phyloP scores from a whole-genome alignment of 352 stramenopile genomes.

The Pythium phragmitis region DNA sequence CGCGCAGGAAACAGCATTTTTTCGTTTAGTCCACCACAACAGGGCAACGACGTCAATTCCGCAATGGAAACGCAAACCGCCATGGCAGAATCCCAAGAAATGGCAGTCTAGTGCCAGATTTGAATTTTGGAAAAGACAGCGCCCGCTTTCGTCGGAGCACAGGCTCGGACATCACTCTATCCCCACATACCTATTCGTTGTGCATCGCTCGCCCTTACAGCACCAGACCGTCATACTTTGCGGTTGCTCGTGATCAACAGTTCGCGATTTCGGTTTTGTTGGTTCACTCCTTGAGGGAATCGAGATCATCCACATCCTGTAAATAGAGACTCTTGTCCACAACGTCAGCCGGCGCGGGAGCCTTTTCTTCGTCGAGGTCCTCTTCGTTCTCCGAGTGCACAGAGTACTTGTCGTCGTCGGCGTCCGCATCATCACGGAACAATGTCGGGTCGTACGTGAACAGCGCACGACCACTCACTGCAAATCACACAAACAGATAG shows the following conservation, averaged over 20 bases:
- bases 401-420: constrained; percentile 83
- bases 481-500: constrained; percentile 11
- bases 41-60: background rate
- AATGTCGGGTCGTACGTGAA: constrained; percentile 90
- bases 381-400: constrained; percentile 59
- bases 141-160: constrained; percentile 18
- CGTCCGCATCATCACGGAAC: constrained; percentile 90
- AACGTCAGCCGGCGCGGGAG: constrained; percentile 44
- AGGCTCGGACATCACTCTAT: constrained; percentile 32
- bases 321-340: constrained; percentile 87
- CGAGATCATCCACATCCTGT: constrained; percentile 73
- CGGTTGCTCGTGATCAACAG: background rate
- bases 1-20: constrained; percentile 23
- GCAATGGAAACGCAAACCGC: constrained; percentile 1
- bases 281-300: constrained; percentile 75
- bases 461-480: constrained; percentile 89
- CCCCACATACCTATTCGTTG: constrained; percentile 29
- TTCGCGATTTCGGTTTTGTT: background rate
- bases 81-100: constrained; percentile 10
- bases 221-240: too few relatives aligned
- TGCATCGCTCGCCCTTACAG: background rate
- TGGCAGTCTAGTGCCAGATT: constrained; percentile 1
- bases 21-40: constrained; percentile 11
- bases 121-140: constrained; percentile 6
- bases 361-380: constrained; percentile 49